Conservation (phyloP, 495 filamentous ascomycete genomes). For the Penicillium pulvis region DNA sequence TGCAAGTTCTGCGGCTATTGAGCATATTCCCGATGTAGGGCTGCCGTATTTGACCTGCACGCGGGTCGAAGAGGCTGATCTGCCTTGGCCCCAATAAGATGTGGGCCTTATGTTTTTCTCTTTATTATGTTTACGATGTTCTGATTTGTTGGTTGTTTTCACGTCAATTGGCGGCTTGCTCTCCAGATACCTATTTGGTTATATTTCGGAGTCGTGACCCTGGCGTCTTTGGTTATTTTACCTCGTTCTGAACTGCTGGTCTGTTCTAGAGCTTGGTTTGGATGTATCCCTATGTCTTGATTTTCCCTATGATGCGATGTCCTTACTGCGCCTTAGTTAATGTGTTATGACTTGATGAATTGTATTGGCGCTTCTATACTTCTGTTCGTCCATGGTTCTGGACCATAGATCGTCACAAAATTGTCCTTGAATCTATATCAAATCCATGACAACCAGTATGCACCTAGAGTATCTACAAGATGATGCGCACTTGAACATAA, state of each 20-base stretch:
- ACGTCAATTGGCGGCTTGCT: not conserved
- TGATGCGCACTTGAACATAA: not conserved
- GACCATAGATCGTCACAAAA: not conserved
- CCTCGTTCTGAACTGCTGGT: conserved; percentile 20
- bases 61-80: conserved; percentile 71
- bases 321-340: conserved; percentile 16
- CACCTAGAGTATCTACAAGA: not conserved
- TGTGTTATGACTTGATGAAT: conserved; percentile 31
- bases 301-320: conserved; percentile 23
- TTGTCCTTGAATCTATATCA: not conserved
- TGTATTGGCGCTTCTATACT: not conserved
- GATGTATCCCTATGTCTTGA: conserved; percentile 10
- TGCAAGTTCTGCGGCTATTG: conserved; percentile 8
- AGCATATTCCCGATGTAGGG: conserved; percentile 32
- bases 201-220: not conserved
- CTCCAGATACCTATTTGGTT: not conserved
- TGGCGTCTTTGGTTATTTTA: conserved; percentile 3
- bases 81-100: conserved; percentile 66
- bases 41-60: conserved; percentile 81
- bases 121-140: conserved; percentile 1
- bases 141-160: not conserved
- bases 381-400: not conserved
- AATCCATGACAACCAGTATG: not conserved
- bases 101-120: conserved; percentile 2
- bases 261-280: conserved; percentile 5